These are phyloP conservation scores for Calycina herbarum DNA, from an alignment of 2,329 filamentous ascomycete species.

Conservation along the genomic window DNA sequence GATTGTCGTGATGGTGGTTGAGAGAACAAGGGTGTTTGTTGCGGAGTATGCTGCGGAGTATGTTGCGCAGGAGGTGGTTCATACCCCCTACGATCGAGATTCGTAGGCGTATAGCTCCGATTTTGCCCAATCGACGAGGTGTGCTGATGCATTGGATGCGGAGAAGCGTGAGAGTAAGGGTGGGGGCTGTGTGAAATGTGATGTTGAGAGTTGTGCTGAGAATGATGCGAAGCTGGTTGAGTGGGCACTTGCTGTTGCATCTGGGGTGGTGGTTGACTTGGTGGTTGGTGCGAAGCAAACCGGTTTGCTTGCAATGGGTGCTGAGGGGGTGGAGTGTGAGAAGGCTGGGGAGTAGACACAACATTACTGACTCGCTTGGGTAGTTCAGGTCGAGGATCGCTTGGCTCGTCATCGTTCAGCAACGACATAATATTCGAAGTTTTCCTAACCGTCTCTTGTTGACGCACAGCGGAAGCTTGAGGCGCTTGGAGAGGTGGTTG, in stretches of 20 bases:
- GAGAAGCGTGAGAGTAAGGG: conserved; percentile 50
- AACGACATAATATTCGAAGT: conserved; percentile 64
- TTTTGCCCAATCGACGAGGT: conserved; percentile 36
- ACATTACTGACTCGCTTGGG: conserved; percentile 33
- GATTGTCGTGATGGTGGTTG: conserved; percentile 32
- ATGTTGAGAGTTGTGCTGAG: conserved; percentile 29
- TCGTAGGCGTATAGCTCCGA: conserved; percentile 35
- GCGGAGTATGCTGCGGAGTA: conserved; percentile 32
- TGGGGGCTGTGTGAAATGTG: conserved; percentile 44
- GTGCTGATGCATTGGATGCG: conserved; percentile 50
- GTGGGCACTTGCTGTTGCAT: conserved; percentile 40
- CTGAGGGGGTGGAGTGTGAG: conserved; percentile 32
- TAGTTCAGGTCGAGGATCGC: conserved; percentile 42
- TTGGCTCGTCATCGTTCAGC: conserved; percentile 53
- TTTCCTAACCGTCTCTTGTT: conserved; percentile 53
- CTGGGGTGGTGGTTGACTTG: conserved; percentile 27
- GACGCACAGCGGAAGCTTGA: conserved; percentile 43
- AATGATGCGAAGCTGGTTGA: conserved; percentile 40
- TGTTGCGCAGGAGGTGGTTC: conserved; percentile 38
- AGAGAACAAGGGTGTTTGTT: conserved; percentile 31
- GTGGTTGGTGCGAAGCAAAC: conserved; percentile 44
- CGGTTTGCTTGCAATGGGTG: conserved; percentile 30
- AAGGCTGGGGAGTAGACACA: conserved; percentile 23
- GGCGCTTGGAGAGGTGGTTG: conserved; percentile 29
- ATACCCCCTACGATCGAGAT: conserved; percentile 42